Evolutionary conservation across 495 filamentous ascomycete genomes (phyloP).

Genomic region (Mytilinidion resinicola): DNA sequence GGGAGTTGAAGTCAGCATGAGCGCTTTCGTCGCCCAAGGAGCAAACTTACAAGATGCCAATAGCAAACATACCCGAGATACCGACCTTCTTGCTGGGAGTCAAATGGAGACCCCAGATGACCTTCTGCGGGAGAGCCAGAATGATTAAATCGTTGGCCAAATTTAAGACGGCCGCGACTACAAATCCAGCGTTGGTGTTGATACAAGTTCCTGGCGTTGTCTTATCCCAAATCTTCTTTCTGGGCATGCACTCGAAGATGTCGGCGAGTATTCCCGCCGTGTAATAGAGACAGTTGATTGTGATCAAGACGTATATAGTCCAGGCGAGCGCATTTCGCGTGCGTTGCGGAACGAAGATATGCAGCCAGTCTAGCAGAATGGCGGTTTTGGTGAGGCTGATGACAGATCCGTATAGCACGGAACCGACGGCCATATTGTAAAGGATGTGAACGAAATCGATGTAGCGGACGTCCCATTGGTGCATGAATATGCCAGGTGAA

Average conservation of each 20-base stretch:
- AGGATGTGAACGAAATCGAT: not conserved
- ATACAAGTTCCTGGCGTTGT: too few relatives aligned
- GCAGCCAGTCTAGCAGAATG: conserved; percentile 9
- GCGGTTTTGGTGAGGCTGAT: conserved; percentile 5
- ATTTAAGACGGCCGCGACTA: too few relatives aligned
- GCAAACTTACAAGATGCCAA: too few relatives aligned
- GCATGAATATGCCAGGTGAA: conserved; percentile 1
- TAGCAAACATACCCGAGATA: too few relatives aligned
- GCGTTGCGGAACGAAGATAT: conserved; percentile 4
- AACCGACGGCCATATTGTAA: not conserved
- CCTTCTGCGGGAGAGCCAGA: too few relatives aligned
- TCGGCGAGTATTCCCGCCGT: not conserved
- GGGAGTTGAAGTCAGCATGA: too few relatives aligned
- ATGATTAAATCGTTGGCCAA: too few relatives aligned
- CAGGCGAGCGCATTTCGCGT: not conserved
- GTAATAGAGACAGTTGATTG: conserved; percentile 6
- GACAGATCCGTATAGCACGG: not conserved
- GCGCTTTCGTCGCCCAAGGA: too few relatives aligned
- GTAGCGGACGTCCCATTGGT: conserved; percentile 7
- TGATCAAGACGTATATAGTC: not conserved
- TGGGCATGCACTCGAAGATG: conserved; percentile 7
- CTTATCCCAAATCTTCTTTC: too few relatives aligned
- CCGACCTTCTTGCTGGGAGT: too few relatives aligned
- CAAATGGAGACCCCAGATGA: too few relatives aligned
- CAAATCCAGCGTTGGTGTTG: too few relatives aligned